Base-by-base conservation (phyloP, 2,329 filamentous ascomycete species). In the Colletotrichum tamarilloi region DNA sequence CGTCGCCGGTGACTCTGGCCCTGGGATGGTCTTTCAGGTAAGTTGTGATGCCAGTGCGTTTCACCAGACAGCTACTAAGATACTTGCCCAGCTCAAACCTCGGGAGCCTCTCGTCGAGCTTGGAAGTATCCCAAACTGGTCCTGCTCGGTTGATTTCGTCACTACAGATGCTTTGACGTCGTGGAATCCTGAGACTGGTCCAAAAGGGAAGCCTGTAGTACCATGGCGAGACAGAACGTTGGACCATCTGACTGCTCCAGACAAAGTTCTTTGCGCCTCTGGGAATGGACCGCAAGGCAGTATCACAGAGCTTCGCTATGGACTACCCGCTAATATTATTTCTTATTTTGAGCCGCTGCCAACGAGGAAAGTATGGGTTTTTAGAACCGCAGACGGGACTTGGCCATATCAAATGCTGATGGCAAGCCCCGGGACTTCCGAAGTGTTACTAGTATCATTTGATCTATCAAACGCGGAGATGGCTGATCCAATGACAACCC, bases 11-110 rank as follows among this genome's bases (percentile, higher is more conserved):
- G 92, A 94, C 76, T 93, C 92, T 66, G 93, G 95, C 9, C 90
- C 92, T 73, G 95, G 95, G 7, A 91, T 92, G 1, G 87, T 97
- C 6, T 96, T 93, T 85, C 90, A 91, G 82, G 91, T 94, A 81
- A 84, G 87, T 76, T 22, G 38, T 14, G 42, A 30, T 35, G 11
- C 12, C 9, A 6, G 16, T 58, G 5, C 26, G 19, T 1, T 7
- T 24, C 4, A 9, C n/a, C 35, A 19, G 58, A 16, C n/a, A 30
- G 8, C 38, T 64, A 3, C 32, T 69, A 19, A 62, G 42, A 42
- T 26, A 9, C 22, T 6, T 26, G 8, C 49, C 32, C 35, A 76
- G 75, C 65, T 76, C 55, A 74, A 71, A 63, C 66, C 75, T 35
- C 67, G 75, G 46, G 67, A 63, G 14, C 72, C 74, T 11, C 65